phyloP scores from a whole-genome alignment of 1,284 basidiomycete species.

The Puccinia hordei region DNA sequence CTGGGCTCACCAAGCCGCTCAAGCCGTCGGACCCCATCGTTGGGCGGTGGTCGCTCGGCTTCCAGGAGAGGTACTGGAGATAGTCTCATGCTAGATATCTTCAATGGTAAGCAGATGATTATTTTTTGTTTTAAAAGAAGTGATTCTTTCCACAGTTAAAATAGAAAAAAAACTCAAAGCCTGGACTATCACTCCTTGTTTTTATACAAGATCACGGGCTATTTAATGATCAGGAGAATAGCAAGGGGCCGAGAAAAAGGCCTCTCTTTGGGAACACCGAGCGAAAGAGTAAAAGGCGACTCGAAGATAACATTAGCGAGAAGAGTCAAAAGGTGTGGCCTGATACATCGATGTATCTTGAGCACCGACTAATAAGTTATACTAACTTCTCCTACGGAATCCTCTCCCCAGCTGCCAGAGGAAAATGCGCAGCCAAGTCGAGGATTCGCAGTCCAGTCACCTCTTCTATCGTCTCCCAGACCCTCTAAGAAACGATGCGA shows the following conservation, averaged over 20 bases:
- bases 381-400: neutral
- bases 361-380: neutral
- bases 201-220: neutral
- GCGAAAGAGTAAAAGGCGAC: slow-evolving; percentile 3
- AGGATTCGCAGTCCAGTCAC: neutral
- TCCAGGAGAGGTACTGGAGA: neutral
- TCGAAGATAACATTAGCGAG: neutral
- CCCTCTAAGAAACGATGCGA: neutral
- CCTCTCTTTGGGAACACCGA: neutral
- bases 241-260: neutral
- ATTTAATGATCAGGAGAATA: neutral
- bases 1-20: neutral
- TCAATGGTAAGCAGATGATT: neutral
- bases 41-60: neutral
- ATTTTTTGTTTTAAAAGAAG: no score
- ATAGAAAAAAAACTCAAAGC: neutral
- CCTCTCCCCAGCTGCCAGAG: neutral
- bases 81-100: neutral
- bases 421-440: neutral
- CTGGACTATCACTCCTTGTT: neutral
- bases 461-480: neutral
- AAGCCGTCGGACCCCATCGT: neutral
- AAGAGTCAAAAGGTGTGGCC: neutral
- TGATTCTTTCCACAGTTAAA: neutral
- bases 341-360: neutral